phyloP scores from a whole-genome alignment of 306 rosid species.

The Mucuna pruriens region DNA sequence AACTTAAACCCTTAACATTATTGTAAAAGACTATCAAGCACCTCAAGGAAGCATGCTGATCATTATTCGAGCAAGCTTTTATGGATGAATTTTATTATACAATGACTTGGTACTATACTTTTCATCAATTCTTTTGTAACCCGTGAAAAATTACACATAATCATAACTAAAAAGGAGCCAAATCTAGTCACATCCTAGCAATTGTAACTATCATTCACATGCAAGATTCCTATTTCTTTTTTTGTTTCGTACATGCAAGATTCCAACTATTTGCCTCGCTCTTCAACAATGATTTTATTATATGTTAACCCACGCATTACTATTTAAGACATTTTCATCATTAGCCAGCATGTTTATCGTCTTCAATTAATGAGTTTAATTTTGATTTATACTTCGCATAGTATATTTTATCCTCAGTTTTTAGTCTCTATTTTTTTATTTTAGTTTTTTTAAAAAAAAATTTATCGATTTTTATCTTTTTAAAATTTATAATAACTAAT shows the following conservation, averaged over 20 bases:
- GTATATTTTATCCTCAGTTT: no score
- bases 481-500: no score
- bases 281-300: background rate
- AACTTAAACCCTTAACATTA: no score
- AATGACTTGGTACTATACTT: background rate
- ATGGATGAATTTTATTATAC: background rate
- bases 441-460: no score
- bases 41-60: background rate
- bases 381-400: background rate
- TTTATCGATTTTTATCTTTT: no score
- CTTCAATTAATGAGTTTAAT: background rate
- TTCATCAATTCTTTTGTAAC: background rate
- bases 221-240: conserved; percentile 33
- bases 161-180: background rate
- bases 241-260: conserved; percentile 10
- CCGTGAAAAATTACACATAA: conserved; percentile 10
- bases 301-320: background rate
- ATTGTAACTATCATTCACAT: conserved; percentile 25
- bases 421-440: no score
- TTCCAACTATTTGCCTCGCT: conserved; percentile 5
- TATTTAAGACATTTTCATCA: background rate
- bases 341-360: background rate
- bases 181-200: conserved; percentile 17
- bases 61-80: background rate
- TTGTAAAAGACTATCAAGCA: background rate